Evolutionary conservation across 2,329 filamentous ascomycete genomes (phyloP), one percentile per base, ranked within the genome.

Genomic region (Ophiostoma quercus): DNA sequence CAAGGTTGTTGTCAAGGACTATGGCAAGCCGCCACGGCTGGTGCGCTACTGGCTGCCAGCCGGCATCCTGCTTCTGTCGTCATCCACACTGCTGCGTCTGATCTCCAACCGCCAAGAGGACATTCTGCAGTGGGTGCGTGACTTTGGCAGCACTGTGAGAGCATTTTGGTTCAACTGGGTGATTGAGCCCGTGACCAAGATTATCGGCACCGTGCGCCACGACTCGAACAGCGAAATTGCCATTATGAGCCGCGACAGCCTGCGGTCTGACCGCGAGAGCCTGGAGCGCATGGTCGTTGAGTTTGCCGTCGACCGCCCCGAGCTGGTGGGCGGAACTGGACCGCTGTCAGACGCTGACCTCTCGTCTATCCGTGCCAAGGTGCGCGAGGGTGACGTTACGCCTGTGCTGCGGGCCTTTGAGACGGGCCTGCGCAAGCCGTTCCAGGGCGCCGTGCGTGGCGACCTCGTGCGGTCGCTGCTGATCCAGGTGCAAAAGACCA

Each of bases 141-240:
- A 95, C 73, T 80, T 97, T 34, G 94, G 92, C 8, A 82, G 83
- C 1, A 99, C 95, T 0, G 81, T 89, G 0, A 85, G 91, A 69
- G 94, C 96, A 78, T 99, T 99, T 77, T 97, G 94, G 91, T 84
- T 89, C 71, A 99, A 99, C 78, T 99, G 95, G 95, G 90, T 99
- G 2, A 82, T 99, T 12, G 90, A 96, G 73, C 95, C 95, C 0
- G 84, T 88, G 0, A 88, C 88, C 75, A 94, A 92, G 77, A 84
- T 99, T 22, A 87, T 99, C 71, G 89, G 90, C 67, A 99, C 95
- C 0, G 98, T 99, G 74, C 89, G 94, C 5, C 95, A 98, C 78
- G 92, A 98, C 76, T 88, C 92, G 75, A 90, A 89, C 74, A 97
- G 92, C 77, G 94, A 98, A 77, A 94, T 99, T 73, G 95, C 94